A percentile compares a stretch with the other conserved stretches of the same genome.
Evolutionary conservation across 345 rosid species (phyloP).

Genomic region (Salix purpurea): DNA sequence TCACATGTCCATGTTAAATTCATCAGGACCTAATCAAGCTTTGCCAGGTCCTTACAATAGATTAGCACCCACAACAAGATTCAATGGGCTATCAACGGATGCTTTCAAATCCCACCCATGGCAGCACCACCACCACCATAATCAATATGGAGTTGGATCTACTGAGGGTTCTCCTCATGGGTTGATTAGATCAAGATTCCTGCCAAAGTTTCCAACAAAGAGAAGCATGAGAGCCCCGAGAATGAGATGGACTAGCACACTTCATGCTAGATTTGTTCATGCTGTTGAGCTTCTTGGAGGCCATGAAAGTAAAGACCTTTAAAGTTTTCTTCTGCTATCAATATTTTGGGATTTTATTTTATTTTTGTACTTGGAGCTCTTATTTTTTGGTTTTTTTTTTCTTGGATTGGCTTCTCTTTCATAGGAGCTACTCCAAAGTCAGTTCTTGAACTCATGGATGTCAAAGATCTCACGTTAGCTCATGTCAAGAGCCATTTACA

Average conservation of each 20-base stretch:
- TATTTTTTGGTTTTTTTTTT: neutral
- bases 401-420: neutral
- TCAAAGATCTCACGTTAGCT: conserved; percentile 82
- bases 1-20: conserved; percentile 47
- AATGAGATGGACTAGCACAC: conserved; percentile 91
- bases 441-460: conserved; percentile 87
- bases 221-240: conserved; percentile 88
- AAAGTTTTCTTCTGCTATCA: neutral
- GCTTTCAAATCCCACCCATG: conserved; percentile 35
- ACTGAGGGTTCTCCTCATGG: conserved; percentile 30
- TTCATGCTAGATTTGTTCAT: conserved; percentile 78
- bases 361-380: neutral
- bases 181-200: conserved; percentile 63
- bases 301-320: conserved; percentile 60
- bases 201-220: conserved; percentile 60
- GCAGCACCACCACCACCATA: conserved; percentile 35
- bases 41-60: conserved; percentile 19
- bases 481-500: conserved; percentile 92
- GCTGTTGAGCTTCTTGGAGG: conserved; percentile 93
- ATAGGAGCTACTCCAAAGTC: conserved; percentile 92
- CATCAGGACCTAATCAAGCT: conserved; percentile 24
- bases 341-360: neutral
- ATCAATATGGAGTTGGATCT: conserved; percentile 41
- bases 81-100: conserved; percentile 44
- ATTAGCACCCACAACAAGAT: conserved; percentile 31